A percentile compares a stretch with the other conserved stretches of the same genome.
phyloP scores from a whole-genome alignment of 441 rosid genomes.

The Populus hybrid region DNA sequence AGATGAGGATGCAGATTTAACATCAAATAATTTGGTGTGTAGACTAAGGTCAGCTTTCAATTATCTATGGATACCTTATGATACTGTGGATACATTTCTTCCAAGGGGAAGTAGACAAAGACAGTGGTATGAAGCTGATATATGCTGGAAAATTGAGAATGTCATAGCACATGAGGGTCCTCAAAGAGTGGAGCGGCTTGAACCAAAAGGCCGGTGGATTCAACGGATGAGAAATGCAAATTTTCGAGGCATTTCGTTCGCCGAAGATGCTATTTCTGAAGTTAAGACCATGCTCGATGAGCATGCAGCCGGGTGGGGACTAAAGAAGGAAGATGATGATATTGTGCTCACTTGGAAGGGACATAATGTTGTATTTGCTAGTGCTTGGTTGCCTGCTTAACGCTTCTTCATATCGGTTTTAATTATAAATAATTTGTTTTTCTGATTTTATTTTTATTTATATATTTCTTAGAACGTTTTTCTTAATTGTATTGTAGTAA shows the following conservation, averaged over 20 bases:
- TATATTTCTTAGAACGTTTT: background rate
- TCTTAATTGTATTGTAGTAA: too few species aligned
- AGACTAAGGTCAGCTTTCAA: slow-evolving; percentile 70
- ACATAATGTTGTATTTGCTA: slow-evolving; percentile 85
- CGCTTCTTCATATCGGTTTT: background rate
- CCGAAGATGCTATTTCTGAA: slow-evolving; percentile 54
- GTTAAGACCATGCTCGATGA: slow-evolving; percentile 77
- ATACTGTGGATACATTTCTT: slow-evolving; percentile 65
- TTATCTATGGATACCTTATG: slow-evolving; percentile 86
- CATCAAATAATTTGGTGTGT: slow-evolving; percentile 49
- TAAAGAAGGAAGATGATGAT: slow-evolving; percentile 78
- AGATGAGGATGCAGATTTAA: slow-evolving; percentile 82
- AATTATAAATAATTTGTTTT: background rate
- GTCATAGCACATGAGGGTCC: slow-evolving; percentile 72
- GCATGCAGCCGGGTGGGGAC: slow-evolving; percentile 90
- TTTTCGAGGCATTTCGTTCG: slow-evolving; percentile 45
- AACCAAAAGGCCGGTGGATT: slow-evolving; percentile 63
- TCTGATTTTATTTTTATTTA: background rate
- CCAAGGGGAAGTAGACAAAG: slow-evolving; percentile 69
- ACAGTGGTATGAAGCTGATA: slow-evolving; percentile 73
- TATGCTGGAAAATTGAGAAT: slow-evolving; percentile 82
- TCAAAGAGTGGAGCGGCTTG: slow-evolving; percentile 72
- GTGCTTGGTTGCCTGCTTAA: slow-evolving; percentile 67
- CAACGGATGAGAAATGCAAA: slow-evolving; percentile 62
- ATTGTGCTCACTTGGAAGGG: slow-evolving; percentile 93